phyloP scores from a whole-genome alignment of 2,329 filamentous ascomycete species.

The Orbilia brochopaga region DNA sequence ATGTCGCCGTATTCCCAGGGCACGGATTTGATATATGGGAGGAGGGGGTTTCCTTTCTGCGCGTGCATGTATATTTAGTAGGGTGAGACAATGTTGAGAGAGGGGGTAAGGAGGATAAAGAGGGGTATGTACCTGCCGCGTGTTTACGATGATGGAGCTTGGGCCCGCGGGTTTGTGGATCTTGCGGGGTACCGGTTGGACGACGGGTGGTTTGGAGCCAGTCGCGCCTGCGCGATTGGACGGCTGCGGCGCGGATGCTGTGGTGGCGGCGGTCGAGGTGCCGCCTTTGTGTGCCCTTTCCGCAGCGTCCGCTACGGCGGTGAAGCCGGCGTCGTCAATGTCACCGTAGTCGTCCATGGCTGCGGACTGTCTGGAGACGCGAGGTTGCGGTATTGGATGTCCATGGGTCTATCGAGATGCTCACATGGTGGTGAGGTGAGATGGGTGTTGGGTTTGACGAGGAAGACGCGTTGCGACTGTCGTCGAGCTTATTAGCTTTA shows the following conservation, averaged over 20 bases:
- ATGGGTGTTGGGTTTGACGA: background rate
- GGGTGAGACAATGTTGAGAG: constrained; percentile 2
- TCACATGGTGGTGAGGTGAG: background rate
- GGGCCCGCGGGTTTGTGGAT: constrained; percentile 44
- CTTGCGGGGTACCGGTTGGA: constrained; percentile 50
- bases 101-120: constrained; percentile 72
- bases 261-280: constrained; percentile 49
- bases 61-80: constrained; percentile 10
- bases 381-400: background rate
- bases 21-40: constrained; percentile 79
- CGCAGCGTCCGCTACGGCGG: constrained; percentile 65
- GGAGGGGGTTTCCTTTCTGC: constrained; percentile 92
- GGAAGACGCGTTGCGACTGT: constrained; percentile 19
- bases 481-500: constrained; percentile 10
- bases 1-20: constrained; percentile 98
- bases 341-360: constrained; percentile 63
- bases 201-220: constrained; percentile 49
- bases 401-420: constrained; percentile 9
- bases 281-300: constrained; percentile 52
- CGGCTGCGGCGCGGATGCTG: constrained; percentile 57
- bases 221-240: constrained; percentile 54
- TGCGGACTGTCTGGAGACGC: constrained; percentile 46
- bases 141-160: constrained; percentile 52
- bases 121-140: constrained; percentile 62
- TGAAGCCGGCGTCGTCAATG: constrained; percentile 65